Conservation (phyloP, 306 rosid species). For the Inga laurina region DNA sequence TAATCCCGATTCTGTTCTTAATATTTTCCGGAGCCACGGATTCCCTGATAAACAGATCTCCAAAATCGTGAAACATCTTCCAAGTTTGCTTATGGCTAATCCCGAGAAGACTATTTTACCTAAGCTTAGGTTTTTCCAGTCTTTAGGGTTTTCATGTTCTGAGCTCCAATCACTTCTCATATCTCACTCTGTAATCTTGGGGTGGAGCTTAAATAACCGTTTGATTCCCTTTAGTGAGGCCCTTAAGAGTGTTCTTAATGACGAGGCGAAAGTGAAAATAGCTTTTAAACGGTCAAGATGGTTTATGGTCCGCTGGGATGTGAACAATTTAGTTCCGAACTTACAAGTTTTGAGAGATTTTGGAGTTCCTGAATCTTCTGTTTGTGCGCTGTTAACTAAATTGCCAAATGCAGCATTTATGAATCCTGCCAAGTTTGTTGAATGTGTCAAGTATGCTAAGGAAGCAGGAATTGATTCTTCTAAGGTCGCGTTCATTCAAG, state of each 20-base stretch:
- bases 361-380: background rate
- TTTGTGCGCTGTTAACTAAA: background rate
- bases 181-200: background rate
- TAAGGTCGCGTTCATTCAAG: background rate
- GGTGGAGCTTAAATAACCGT: background rate
- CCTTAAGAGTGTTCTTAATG: slow-evolving; percentile 28
- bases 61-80: background rate
- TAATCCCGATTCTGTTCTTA: background rate
- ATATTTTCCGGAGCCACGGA: background rate
- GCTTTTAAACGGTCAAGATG: background rate
- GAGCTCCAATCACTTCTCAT: background rate
- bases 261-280: background rate
- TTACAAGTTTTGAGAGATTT: background rate
- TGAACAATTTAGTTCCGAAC: background rate
- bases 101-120: background rate
- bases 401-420: background rate
- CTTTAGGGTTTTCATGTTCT: background rate
- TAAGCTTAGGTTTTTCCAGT: background rate
- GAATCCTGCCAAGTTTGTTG: background rate
- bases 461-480: background rate
- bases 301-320: background rate
- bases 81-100: background rate
- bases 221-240: slow-evolving; percentile 32
- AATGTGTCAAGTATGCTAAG: background rate
- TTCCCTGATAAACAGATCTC: background rate